Percentiles rank a stretch among this genome's conserved stretches.
Evolutionary conservation across 495 filamentous ascomycete genomes (phyloP).

Genomic region (Penicilliopsis zonata): DNA sequence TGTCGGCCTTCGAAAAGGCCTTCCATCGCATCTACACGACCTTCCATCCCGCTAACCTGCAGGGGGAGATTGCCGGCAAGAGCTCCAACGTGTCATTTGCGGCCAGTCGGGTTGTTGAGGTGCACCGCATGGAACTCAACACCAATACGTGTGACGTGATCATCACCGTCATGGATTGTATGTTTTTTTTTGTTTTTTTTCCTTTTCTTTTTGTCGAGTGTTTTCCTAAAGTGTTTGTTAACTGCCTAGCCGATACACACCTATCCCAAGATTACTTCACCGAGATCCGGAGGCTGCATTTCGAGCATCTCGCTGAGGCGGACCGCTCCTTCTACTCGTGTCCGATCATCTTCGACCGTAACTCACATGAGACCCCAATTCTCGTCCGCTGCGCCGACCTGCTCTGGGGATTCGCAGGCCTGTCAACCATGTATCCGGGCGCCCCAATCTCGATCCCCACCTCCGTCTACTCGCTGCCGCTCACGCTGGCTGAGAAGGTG

Average conservation of each 20-base stretch:
- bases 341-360: slow-evolving; percentile 63
- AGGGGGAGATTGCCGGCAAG: slow-evolving; percentile 52
- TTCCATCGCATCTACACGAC: slow-evolving; percentile 51
- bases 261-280: slow-evolving; percentile 53
- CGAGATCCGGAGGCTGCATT: slow-evolving; percentile 47
- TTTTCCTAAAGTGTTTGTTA: background rate
- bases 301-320: slow-evolving; percentile 37
- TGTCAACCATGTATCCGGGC: slow-evolving; percentile 51
- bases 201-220: slow-evolving; percentile 1
- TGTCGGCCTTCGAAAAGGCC: slow-evolving; percentile 41
- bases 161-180: slow-evolving; percentile 60
- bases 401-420: slow-evolving; percentile 51
- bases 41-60: slow-evolving; percentile 47
- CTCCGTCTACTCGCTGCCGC: slow-evolving; percentile 55
- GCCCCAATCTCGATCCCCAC: slow-evolving; percentile 52
- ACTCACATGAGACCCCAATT: slow-evolving; percentile 49
- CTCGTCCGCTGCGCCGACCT: slow-evolving; percentile 59
- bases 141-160: slow-evolving; percentile 44
- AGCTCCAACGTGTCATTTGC: slow-evolving; percentile 59
- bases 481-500: slow-evolving; percentile 48
- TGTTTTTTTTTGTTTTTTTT: too few species aligned
- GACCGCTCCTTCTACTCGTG: slow-evolving; percentile 49
- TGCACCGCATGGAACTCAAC: slow-evolving; percentile 28
- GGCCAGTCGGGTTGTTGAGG: slow-evolving; percentile 45
- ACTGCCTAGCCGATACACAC: slow-evolving; percentile 50